These are phyloP conservation scores for Fomitopsis pulvina DNA, from an alignment of 768 basidiomycete genomes.

Conservation along the genomic window DNA sequence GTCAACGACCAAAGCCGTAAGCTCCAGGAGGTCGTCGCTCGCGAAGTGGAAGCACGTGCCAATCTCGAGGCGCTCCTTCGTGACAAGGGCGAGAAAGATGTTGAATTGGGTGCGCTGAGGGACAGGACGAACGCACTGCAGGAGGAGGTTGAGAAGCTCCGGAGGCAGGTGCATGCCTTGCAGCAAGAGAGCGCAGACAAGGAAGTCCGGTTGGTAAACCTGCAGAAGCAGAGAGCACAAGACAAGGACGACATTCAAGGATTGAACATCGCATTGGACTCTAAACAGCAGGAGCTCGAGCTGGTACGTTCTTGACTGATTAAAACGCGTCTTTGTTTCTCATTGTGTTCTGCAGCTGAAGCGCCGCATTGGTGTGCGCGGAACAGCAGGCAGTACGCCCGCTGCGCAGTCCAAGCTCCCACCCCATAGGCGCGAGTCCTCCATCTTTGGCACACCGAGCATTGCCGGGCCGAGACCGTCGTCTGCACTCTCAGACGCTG, in stretches of 20 bases:
- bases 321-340: neutral
- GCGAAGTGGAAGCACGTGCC: conserved; percentile 38
- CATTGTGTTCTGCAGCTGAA: conserved; percentile 32
- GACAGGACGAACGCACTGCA: conserved; percentile 41
- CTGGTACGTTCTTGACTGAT: conserved; percentile 45
- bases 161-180: conserved; percentile 59
- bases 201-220: conserved; percentile 72
- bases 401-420: conserved; percentile 28
- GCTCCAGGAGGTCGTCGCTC: conserved; percentile 39
- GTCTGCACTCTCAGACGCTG: conserved; percentile 48
- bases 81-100: conserved; percentile 50
- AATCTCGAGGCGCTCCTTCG: conserved; percentile 44
- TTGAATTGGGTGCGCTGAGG: conserved; percentile 39
- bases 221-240: conserved; percentile 57
- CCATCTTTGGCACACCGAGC: conserved; percentile 48
- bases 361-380: conserved; percentile 49
- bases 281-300: conserved; percentile 92
- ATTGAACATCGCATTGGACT: conserved; percentile 88
- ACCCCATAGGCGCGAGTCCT: conserved; percentile 46
- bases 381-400: conserved; percentile 52
- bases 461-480: conserved; percentile 39
- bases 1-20: conserved; percentile 41
- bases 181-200: conserved; percentile 80
- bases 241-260: conserved; percentile 75
- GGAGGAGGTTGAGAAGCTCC: conserved; percentile 44